Conservation (phyloP, 148 eudicot genomes). For the Vaccinium corymbosum region DNA sequence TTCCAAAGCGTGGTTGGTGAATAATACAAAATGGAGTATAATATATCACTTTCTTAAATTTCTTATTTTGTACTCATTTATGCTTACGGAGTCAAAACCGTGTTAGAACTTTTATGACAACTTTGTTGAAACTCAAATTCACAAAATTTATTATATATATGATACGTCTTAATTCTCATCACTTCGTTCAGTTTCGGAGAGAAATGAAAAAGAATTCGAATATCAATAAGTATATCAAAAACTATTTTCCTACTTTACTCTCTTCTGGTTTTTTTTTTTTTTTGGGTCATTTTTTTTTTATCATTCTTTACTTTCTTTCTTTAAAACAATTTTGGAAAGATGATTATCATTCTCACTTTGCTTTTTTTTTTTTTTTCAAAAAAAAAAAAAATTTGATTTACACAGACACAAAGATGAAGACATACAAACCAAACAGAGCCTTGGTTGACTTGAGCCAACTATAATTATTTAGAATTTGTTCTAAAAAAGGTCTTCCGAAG, state of each 20-base stretch:
- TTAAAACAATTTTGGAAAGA: no score
- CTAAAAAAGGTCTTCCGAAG: neutral
- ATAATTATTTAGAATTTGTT: neutral
- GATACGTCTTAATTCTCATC: neutral
- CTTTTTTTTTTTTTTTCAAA: no score
- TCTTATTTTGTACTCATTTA: neutral
- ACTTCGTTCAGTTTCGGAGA: neutral
- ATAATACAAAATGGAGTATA: neutral
- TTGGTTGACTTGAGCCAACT: neutral
- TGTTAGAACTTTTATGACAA: neutral
- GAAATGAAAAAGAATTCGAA: no score
- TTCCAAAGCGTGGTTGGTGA: neutral
- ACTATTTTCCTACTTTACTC: no score
- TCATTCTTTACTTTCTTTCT: no score
- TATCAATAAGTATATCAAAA: no score
- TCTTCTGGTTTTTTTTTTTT: no score
- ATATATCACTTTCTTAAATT: neutral
- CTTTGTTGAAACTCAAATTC: neutral
- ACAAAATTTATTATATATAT: neutral
- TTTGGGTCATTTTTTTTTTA: no score
- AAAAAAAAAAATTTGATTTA: no score
- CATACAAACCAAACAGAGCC: neutral
- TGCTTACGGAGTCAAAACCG: neutral
- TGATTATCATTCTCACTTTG: no score
- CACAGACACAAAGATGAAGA: no score